These are phyloP conservation scores for Mrakiaceae sp. DNA, from an alignment of 1,284 basidiomycete species.

Conservation along the genomic window DNA sequence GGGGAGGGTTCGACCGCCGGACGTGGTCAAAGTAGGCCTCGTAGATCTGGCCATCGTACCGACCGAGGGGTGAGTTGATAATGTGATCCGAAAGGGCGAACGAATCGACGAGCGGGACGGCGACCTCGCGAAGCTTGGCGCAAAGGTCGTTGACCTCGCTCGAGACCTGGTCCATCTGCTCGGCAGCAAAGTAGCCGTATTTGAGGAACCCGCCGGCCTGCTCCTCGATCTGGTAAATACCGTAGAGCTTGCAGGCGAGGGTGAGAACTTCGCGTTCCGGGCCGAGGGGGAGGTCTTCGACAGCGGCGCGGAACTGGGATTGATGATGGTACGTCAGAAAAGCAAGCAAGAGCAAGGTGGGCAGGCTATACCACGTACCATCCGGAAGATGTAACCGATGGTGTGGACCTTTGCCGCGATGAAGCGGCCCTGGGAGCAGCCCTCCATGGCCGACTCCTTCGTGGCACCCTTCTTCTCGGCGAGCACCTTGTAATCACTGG, in stretches of 20 bases:
- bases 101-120: slow-evolving; percentile 42
- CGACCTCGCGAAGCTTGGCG: slow-evolving; percentile 38
- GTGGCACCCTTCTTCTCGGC: slow-evolving; percentile 36
- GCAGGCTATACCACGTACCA: neutral
- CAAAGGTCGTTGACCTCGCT: slow-evolving; percentile 40
- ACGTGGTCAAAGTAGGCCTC: slow-evolving; percentile 41
- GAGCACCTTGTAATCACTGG: slow-evolving; percentile 35
- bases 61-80: slow-evolving; percentile 46
- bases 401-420: slow-evolving; percentile 42
- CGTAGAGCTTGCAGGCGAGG: slow-evolving; percentile 36
- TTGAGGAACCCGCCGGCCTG: slow-evolving; percentile 45
- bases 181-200: slow-evolving; percentile 38
- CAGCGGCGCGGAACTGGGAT: slow-evolving; percentile 30
- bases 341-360: neutral
- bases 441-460: slow-evolving; percentile 44
- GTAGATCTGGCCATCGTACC: slow-evolving; percentile 40
- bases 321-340: neutral
- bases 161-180: slow-evolving; percentile 39
- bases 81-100: slow-evolving; percentile 46
- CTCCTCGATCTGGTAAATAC: slow-evolving; percentile 47
- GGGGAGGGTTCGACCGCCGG: slow-evolving; percentile 27
- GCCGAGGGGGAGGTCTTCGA: slow-evolving; percentile 30
- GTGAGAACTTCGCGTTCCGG: slow-evolving; percentile 31
- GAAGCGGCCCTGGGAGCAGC: slow-evolving; percentile 43
- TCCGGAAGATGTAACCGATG: slow-evolving; percentile 31